Evolutionary conservation across 768 basidiomycete species (phyloP).

Genomic region (Porpolomopsis calyptriformis): DNA sequence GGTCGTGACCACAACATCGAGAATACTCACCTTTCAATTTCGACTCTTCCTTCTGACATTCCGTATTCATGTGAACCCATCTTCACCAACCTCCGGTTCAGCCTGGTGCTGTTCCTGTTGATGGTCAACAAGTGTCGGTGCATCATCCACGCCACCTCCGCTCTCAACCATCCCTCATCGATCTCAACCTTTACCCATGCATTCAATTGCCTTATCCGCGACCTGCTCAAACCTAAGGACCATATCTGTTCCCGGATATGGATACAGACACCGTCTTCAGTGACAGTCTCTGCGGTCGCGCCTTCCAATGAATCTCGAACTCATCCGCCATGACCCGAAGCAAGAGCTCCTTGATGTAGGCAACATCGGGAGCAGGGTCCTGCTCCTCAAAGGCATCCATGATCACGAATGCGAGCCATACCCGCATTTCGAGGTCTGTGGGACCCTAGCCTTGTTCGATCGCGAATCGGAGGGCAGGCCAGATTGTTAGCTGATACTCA

Average conservation of each 20-base stretch:
- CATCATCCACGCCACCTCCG: slow-evolving; percentile 32
- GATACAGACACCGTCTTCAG: slow-evolving; percentile 56
- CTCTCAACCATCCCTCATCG: slow-evolving; percentile 33
- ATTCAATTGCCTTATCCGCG: slow-evolving; percentile 43
- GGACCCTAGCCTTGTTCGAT: slow-evolving; percentile 81
- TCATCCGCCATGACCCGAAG: slow-evolving; percentile 81
- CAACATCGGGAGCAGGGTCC: slow-evolving; percentile 41
- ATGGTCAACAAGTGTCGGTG: slow-evolving; percentile 43
- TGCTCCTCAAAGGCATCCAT: slow-evolving; percentile 69
- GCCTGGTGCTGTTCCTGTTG: slow-evolving; percentile 22
- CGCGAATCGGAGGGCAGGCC: slow-evolving; percentile 81
- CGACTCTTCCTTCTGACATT: slow-evolving; percentile 42
- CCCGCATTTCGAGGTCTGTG: slow-evolving; percentile 53
- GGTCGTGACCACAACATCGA: no score
- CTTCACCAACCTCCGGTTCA: slow-evolving; percentile 77
- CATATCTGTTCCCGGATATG: slow-evolving; percentile 55
- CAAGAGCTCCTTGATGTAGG: slow-evolving; percentile 74
- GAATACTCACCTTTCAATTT: not conserved
- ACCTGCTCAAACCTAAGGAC: slow-evolving; percentile 54
- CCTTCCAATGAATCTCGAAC: slow-evolving; percentile 81
- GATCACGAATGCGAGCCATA: slow-evolving; percentile 74
- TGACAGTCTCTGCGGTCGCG: slow-evolving; percentile 64
- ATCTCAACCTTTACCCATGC: slow-evolving; percentile 32
- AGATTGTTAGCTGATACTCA: slow-evolving; percentile 68
- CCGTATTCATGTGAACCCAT: slow-evolving; percentile 81